Base-by-base conservation (phyloP, 2,329 filamentous ascomycete genomes). In the Penicillium sp. region DNA sequence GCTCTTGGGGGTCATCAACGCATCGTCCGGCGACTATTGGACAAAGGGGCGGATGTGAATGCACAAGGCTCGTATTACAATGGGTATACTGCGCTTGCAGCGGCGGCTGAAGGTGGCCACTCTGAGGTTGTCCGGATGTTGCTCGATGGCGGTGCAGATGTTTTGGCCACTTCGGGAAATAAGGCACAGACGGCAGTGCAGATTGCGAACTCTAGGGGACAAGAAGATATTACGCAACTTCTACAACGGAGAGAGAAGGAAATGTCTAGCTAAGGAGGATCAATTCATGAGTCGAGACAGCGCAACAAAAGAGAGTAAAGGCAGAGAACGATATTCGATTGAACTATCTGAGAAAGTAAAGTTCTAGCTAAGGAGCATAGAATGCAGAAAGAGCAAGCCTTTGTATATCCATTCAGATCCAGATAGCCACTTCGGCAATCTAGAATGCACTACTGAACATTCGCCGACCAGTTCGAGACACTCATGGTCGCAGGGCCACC, bases 401-500 rank as follows among this genome's bases (percentile, higher is more conserved):
- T 31, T 31, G 7, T 31, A 31, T 10, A 31, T 31, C 31, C 7
- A 10, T 10, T 2, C 8, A 31, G 7, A 31, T 2, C 8, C 31
- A 31, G 7, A 31, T 31, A 10, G 31, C 31, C 31, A 31, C 31
- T 8, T 31, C 8, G 7, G 8, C 31, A 31, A 8, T 31, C 31
- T 31, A 31, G 7, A 8, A 10, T 31, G 31, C 31, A 31, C 25
- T 53, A 53, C 22, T 53, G 25, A 31, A 60, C 59, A 47, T 47
- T 60, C 4, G 64, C 64, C n/a, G 57, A 58, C 63, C 61, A 67
- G 4, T 63, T 25, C 7, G 63, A 58, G 20, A 67, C 66, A 15
- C 50, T 63, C 43, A 68, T 54, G 3, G 78, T 73, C 63, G 78
- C 81, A 53, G 81, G 75, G 41, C 65, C 77, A 57, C 83, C 84